Evolutionary conservation across 2,329 filamentous ascomycete genomes (phyloP), one percentile per base, ranked within the genome.

Genomic region (Rosellinia necatrix): DNA sequence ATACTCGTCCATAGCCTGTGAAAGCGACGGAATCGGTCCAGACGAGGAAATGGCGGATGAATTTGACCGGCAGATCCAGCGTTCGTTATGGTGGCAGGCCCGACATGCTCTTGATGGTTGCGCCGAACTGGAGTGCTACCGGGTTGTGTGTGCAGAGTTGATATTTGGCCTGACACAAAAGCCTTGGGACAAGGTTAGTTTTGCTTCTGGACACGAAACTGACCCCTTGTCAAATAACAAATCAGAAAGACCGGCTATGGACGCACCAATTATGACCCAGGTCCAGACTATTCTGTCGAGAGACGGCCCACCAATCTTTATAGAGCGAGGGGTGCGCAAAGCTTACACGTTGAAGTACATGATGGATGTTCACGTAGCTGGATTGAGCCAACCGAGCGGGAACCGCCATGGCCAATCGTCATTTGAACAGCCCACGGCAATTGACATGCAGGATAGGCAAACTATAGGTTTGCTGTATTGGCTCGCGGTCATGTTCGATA

Each of bases 91-190:
- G 37, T 25, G 37, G 37, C 21, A 41, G 25, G 37, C 37, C 15
- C 42, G 42, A 32, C 30, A 34, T 24, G 43, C 43, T 24, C 43
- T 46, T 34, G n/a, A 34, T 24, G 29, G 34, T 13, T 46, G 19
- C 7, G 29, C 43, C 17, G 43, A 34, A 17, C 15, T 34, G 17
- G 29, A 34, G 24, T 46, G 43, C 6, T 46, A 46, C 17, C 29
- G 43, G 29, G 21, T 34, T 34, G 43, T 46, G 7, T 46, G 27
- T 46, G 43, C 29, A 34, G 43, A 46, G 29, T 25, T 46, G n/a
- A 34, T 34, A 34, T 46, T 46, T n/a, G 27, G 43, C 43, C 29
- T 34, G 19, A 46, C 29, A 25, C 29, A 46, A 21, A 46, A 46
- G 24, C 43, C 43, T 24, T 46, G 27, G 43, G 43, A 46, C 8